Evolutionary conservation across 1,284 basidiomycete genomes (phyloP).

Genomic region (Cryptococcus sp.): DNA sequence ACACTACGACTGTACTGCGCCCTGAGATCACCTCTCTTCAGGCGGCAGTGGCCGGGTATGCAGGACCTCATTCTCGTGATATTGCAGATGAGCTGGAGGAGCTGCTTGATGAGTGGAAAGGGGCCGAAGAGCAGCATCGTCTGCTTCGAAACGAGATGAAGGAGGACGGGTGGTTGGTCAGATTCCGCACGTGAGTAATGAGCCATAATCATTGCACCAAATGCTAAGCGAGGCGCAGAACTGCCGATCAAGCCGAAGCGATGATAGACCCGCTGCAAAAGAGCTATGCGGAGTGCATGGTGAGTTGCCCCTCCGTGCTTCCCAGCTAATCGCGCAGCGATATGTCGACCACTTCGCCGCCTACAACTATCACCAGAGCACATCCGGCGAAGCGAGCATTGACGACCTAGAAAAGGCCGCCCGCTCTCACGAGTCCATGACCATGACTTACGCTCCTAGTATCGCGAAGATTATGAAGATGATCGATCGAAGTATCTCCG

Average conservation of each 20-base stretch:
- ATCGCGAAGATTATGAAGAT: constrained; percentile 89
- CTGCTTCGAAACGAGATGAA: constrained; percentile 83
- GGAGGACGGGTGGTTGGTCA: constrained; percentile 92
- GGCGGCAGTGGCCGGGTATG: neutral
- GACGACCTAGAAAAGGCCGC: constrained; percentile 25
- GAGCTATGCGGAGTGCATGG: constrained; percentile 37
- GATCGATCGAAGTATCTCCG: constrained; percentile 86
- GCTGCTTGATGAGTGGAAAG: constrained; percentile 67
- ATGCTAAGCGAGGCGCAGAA: constrained; percentile 21
- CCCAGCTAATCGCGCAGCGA: constrained; percentile 19
- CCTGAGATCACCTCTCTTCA: constrained; percentile 14
- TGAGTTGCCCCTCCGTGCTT: constrained; percentile 16
- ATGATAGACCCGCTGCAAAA: constrained; percentile 97
- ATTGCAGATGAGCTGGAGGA: constrained; percentile 21
- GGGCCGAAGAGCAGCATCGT: constrained; percentile 75
- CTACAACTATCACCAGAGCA: constrained; percentile 17
- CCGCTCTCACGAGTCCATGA: constrained; percentile 36
- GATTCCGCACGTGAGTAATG: constrained; percentile 82
- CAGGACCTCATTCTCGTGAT: neutral
- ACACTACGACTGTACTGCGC: constrained; percentile 12
- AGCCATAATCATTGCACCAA: neutral
- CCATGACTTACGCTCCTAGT: constrained; percentile 73
- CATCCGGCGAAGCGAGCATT: constrained; percentile 32
- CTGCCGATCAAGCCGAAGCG: constrained; percentile 78
- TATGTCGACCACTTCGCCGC: constrained; percentile 37